Conservation (phyloP, 345 rosid species). For the Salix dunnii region DNA sequence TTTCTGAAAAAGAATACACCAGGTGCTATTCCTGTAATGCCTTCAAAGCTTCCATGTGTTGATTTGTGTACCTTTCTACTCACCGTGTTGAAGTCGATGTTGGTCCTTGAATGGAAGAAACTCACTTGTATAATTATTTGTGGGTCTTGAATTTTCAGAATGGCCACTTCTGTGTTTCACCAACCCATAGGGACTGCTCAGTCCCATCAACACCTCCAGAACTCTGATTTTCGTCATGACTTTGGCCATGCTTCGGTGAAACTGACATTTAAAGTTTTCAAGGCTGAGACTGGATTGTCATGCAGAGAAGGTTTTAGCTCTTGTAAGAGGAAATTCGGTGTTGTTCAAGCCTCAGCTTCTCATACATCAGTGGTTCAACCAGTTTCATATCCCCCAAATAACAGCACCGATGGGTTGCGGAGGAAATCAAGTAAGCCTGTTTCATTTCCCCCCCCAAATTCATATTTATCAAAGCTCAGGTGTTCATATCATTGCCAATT, state of each 20-base stretch:
- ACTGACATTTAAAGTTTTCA: slow-evolving; percentile 28
- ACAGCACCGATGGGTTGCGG: slow-evolving; percentile 30
- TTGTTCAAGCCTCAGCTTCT: slow-evolving; percentile 53
- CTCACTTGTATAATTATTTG: neutral
- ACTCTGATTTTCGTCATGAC: slow-evolving; percentile 32
- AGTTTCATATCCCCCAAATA: slow-evolving; percentile 49
- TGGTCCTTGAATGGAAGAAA: neutral
- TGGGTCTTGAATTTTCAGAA: slow-evolving; percentile 40
- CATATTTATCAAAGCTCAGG: neutral
- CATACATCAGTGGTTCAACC: slow-evolving; percentile 52
- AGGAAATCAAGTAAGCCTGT: slow-evolving; percentile 59
- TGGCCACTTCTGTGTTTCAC: slow-evolving; percentile 58
- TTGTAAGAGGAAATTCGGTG: slow-evolving; percentile 26
- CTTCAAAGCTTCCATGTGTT: neutral
- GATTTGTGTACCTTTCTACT: neutral
- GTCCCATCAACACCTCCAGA: slow-evolving; percentile 29
- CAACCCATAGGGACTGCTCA: slow-evolving; percentile 43
- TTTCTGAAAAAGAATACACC: slow-evolving; percentile 2
- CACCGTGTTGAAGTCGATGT: neutral
- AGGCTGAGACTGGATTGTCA: slow-evolving; percentile 28
- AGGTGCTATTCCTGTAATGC: neutral
- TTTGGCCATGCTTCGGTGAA: slow-evolving; percentile 32
- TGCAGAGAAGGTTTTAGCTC: slow-evolving; percentile 23
- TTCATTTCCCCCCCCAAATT: slow-evolving; percentile 1
- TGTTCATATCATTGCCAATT: neutral